These are phyloP conservation scores for Solanum hybrid DNA, from an alignment of 305 asterid species.

Conservation along the genomic window DNA sequence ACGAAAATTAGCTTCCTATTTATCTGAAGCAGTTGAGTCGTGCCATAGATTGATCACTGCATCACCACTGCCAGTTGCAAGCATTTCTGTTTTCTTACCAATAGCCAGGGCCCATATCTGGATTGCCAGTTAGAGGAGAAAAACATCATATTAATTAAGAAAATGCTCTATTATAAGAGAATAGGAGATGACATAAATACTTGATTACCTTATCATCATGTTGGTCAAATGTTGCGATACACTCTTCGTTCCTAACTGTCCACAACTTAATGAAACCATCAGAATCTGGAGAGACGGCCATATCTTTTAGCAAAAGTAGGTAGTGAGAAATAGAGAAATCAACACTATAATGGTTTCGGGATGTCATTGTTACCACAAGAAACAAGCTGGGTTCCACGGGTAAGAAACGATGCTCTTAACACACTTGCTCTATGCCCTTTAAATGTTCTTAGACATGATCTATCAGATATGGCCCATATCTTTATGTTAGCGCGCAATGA, in stretches of 20 bases:
- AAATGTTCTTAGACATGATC: conserved; percentile 86
- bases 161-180: background rate
- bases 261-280: conserved; percentile 96
- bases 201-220: conserved; percentile 83
- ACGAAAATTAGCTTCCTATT: conserved; percentile 54
- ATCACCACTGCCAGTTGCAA: conserved; percentile 75
- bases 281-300: conserved; percentile 42
- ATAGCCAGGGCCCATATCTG: conserved; percentile 78
- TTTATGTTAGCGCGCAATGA: conserved; percentile 83
- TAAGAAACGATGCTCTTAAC: conserved; percentile 71
- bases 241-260: conserved; percentile 83
- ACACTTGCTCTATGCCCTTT: conserved; percentile 94
- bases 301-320: conserved; percentile 4
- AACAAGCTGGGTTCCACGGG: conserved; percentile 85
- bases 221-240: conserved; percentile 87
- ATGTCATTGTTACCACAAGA: conserved; percentile 63
- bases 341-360: background rate
- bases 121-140: conserved; percentile 3
- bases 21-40: conserved; percentile 59
- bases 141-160: background rate
- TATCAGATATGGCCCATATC: conserved; percentile 90
- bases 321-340: background rate
- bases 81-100: conserved; percentile 68
- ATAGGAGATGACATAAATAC: background rate
- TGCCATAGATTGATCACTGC: conserved; percentile 74